Evolutionary conservation across 1,139 yeast species (phyloP), one percentile per base, ranked within the genome.

Genomic region (Hyphopichia fennica): DNA sequence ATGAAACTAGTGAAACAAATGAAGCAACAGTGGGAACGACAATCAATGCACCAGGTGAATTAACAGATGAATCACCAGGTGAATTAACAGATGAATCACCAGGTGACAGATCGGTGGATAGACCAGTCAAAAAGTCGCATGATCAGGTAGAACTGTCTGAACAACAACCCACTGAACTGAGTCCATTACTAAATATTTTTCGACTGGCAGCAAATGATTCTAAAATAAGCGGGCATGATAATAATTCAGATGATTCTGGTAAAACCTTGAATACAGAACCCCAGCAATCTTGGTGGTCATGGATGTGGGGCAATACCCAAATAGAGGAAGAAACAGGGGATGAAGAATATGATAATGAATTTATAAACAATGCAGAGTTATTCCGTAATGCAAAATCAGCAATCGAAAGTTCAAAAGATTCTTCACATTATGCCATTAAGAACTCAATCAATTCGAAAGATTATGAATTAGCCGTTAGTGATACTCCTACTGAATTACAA

Each of bases 391-490:
- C 77, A 16, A 69, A 63, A 42, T 34, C 44, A n/a, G 62, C 67
- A 1, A 63, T 73, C 25, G 78, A 72, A 45, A 52, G 50, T 17
- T 50, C 70, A 1, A 60, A 54, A 38, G 74, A 67, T 30, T 49
- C 61, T 3, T 51, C 65, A 17, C 65, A 66, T 45, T 70, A 70
- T 48, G 77, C 75, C 15, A 60, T 63, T 40, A 63, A 58, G 42
- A 63, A 58, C 18, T 51, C 60, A 1, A 38, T 40, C 10, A 41
- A 38, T 15, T 44, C 42, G n/a, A 44, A 55, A 39, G 63, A 58
- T 22, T 49, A 57, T 25, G 74, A 70, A 41, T 48, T 75, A 33
- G 67, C 77, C 0, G 80, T 76, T 0, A 49, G 60, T 30, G 72
- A 66, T 4, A 74, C 81, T 0, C 49, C 55, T 14, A 64, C 79